Evolutionary conservation across 129 eudicot species (phyloP).

Genomic region (Pittosporum tobira): DNA sequence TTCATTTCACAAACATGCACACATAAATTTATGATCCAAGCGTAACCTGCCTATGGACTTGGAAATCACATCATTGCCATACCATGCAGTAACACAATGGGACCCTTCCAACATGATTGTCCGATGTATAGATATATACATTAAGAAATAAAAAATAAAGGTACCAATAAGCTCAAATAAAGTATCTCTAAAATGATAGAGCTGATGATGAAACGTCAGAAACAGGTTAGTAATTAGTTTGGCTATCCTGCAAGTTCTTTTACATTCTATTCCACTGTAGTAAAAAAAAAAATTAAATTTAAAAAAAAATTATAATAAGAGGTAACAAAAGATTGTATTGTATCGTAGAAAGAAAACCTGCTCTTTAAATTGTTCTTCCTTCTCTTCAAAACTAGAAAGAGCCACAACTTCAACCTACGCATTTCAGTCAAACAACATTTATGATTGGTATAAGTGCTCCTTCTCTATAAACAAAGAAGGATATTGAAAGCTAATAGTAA

Average conservation of each 20-base stretch:
- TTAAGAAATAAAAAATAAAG: no score
- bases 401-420: constrained; percentile 66
- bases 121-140: not conserved
- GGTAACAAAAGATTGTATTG: no score
- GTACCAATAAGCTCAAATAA: not conserved
- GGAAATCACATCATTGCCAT: not conserved
- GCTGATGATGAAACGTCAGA: not conserved
- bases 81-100: not conserved
- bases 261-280: not conserved
- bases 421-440: constrained; percentile 6
- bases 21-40: not conserved
- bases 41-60: not conserved
- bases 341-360: constrained; percentile 26
- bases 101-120: not conserved
- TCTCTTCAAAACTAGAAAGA: constrained; percentile 59
- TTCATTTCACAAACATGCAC: constrained; percentile 11
- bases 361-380: constrained; percentile 64
- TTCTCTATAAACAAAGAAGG: not conserved
- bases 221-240: not conserved
- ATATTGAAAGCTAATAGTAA: not conserved
- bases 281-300: not conserved
- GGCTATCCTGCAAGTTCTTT: no score
- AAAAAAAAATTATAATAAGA: no score
- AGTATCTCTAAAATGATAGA: not conserved
- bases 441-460: not conserved